Evolutionary conservation across 2,329 filamentous ascomycete species (phyloP), one percentile per base, ranked within the genome.

Genomic region (Fusarium sp.): DNA sequence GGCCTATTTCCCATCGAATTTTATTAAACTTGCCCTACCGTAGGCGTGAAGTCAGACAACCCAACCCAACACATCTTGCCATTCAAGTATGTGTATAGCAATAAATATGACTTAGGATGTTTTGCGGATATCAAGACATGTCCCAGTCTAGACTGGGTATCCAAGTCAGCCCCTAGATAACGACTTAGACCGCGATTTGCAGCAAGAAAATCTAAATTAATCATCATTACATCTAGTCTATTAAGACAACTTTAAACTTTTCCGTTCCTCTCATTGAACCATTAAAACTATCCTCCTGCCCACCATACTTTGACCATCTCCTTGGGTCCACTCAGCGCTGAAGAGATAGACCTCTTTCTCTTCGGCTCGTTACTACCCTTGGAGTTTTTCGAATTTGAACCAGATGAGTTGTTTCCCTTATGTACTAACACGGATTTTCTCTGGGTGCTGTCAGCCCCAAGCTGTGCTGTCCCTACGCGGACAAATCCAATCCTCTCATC

Each of bases 231-330:
- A 55, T 70, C 28, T 63, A 58, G 28, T 63, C 33, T 49, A 63
- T 52, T 40, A 69, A 52, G 44, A 22, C 48, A 48, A 15, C n/a
- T 50, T 52, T 69, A 39, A 67, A 63, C 57, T 69, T 69, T 69
- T 63, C 49, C 43, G n/a, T 53, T 22, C 49, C 44, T 33, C 24
- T 62, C n/a, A 44, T 51, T 18, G 17, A 22, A 26, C 55, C 51
- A 51, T 48, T 40, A 49, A 36, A 31, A 20, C 14, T 46, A 68
- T 40, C 51, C 33, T 15, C 69, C 46, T 17, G 69, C 61, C 72
- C 72, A 74, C 72, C 72, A 74, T 34, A 74, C 72, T 56, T 74
- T 74, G 31, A 73, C 72, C 53, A 73, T 52, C 69, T 74, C 72
- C 31, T 68, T 74, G 0, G 60, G 64, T 13, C 68, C 70, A 26